A percentile compares a stretch with the other conserved stretches of the same genome.
phyloP scores from a whole-genome alignment of 441 rosid species.

The Kokia cookei region DNA sequence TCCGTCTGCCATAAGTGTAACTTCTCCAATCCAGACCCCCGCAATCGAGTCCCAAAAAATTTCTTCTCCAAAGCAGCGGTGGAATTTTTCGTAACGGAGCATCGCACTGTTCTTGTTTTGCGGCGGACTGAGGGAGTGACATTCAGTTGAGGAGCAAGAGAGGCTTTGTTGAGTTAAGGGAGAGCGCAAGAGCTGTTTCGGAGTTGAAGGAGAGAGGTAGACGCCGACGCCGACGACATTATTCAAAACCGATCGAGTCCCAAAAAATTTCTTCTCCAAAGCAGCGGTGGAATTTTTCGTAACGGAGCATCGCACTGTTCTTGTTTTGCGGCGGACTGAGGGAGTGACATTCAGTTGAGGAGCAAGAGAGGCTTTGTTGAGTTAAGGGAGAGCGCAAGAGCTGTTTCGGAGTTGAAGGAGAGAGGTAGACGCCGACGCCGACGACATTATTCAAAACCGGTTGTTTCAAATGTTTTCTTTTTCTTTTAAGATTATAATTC shows the following conservation, averaged over 20 bases:
- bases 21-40: constrained; percentile 43
- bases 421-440: constrained; percentile 12
- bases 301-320: constrained; percentile 18
- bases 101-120: constrained; percentile 10
- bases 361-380: constrained; percentile 14
- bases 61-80: constrained; percentile 30
- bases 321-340: constrained; percentile 11
- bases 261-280: constrained; percentile 46
- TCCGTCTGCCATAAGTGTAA: constrained; percentile 71
- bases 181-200: constrained; percentile 17
- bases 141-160: constrained; percentile 24
- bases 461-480: background rate
- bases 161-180: constrained; percentile 18
- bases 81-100: constrained; percentile 14
- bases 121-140: constrained; percentile 18
- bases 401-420: constrained; percentile 24
- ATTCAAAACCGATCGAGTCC: constrained; percentile 19
- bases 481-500: background rate
- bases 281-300: constrained; percentile 10
- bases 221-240: constrained; percentile 5
- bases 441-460: background rate
- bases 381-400: constrained; percentile 16
- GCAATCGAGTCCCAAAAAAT: constrained; percentile 45
- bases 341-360: constrained; percentile 27
- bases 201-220: constrained; percentile 25